Percentiles rank a stretch among this genome's conserved stretches.
These are phyloP conservation scores for Abrus pulchellus DNA, from an alignment of 306 rosid genomes.

Conservation along the genomic window DNA sequence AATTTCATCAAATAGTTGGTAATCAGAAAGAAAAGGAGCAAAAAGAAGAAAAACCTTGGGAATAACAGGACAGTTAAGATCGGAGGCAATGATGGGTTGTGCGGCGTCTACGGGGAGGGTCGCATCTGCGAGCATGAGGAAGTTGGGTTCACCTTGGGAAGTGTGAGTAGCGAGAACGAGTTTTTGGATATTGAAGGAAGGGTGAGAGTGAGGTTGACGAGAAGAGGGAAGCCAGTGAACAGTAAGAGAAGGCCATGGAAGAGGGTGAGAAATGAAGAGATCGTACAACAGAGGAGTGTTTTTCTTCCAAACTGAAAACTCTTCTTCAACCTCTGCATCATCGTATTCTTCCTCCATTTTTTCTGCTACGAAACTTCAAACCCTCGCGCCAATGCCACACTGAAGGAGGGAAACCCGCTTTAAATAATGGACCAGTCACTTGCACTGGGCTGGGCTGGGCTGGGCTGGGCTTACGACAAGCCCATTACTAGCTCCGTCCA, in stretches of 20 bases:
- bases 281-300: constrained; percentile 86
- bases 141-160: constrained; percentile 69
- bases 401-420: constrained; percentile 31
- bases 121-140: constrained; percentile 77
- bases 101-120: constrained; percentile 59
- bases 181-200: constrained; percentile 71
- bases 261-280: constrained; percentile 76
- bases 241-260: constrained; percentile 95
- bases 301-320: constrained; percentile 88
- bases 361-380: constrained; percentile 43
- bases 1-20: constrained; percentile 58
- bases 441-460: background rate
- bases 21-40: background rate
- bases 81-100: constrained; percentile 42
- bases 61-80: constrained; percentile 49
- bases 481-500: background rate
- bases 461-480: background rate
- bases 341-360: constrained; percentile 62
- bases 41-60: constrained; percentile 65
- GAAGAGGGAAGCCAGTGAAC: constrained; percentile 65
- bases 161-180: constrained; percentile 92
- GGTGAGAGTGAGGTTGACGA: constrained; percentile 56
- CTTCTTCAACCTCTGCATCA: constrained; percentile 65
- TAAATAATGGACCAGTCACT: background rate
- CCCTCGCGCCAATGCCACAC: constrained; percentile 38